Evolutionary conservation across 371 early-diverging fungal genomes (phyloP).

Genomic region (Syncephalis fuscata): DNA sequence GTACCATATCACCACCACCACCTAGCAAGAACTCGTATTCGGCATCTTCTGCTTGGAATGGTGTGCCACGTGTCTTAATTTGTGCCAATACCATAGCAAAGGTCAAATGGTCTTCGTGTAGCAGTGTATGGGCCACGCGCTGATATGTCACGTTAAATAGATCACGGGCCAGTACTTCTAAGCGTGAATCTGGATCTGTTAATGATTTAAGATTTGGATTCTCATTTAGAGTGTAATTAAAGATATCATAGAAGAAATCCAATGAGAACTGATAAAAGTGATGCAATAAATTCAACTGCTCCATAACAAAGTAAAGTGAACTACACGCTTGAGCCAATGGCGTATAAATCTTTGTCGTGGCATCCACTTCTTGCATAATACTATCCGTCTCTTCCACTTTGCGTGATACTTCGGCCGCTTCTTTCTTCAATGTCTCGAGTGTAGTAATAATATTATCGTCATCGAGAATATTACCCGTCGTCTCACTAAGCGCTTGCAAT

Average conservation of each 20-base stretch:
- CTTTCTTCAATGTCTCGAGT: conserved; percentile 85
- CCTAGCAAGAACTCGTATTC: conserved; percentile 56
- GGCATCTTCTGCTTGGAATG: conserved; percentile 40
- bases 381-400: conserved; percentile 90
- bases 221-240: conserved; percentile 67
- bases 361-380: conserved; percentile 89
- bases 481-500: conserved; percentile 82
- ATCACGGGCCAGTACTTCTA: conserved; percentile 61
- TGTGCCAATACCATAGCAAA: conserved; percentile 78
- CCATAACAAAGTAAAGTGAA: conserved; percentile 90
- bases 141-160: conserved; percentile 71
- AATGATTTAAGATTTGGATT: conserved; percentile 56
- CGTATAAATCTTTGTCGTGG: conserved; percentile 74
- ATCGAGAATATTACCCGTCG: conserved; percentile 93
- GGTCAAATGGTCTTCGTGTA: conserved; percentile 84
- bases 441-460: conserved; percentile 90
- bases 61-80: conserved; percentile 53
- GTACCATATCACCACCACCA: conserved; percentile 25
- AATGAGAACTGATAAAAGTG: conserved; percentile 97
- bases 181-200: conserved; percentile 51
- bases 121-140: conserved; percentile 65
- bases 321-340: conserved; percentile 87
- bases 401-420: conserved; percentile 84
- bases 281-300: conserved; percentile 74
- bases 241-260: conserved; percentile 90